Percentiles rank a stretch among this genome's conserved stretches.
Conservation (phyloP, 1,284 basidiomycete genomes). For the Cutaneotrichosporon curvatum region DNA sequence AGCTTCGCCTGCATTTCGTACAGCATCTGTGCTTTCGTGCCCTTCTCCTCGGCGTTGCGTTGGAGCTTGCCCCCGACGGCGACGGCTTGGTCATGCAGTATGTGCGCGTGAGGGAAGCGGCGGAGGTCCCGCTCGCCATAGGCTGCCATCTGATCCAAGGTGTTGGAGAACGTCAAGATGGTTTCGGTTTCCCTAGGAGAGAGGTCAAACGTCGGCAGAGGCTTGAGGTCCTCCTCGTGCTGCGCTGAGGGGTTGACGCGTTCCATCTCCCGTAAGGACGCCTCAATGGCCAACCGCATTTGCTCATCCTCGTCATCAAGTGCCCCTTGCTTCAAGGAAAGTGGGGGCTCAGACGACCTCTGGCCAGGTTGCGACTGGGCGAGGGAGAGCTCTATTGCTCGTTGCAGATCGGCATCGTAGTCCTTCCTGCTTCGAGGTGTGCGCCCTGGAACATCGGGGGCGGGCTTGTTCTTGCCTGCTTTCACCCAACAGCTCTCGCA, state of each 20-base stretch:
- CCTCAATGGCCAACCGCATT: slow-evolving; percentile 88
- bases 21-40: slow-evolving; percentile 76
- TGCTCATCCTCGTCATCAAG: slow-evolving; percentile 88
- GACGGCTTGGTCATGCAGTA: slow-evolving; percentile 77
- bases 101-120: slow-evolving; percentile 71
- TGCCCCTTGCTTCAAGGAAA: slow-evolving; percentile 43
- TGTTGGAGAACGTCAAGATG: slow-evolving; percentile 81
- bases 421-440: slow-evolving; percentile 47
- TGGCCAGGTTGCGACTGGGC: slow-evolving; percentile 59
- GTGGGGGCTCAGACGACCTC: slow-evolving; percentile 61
- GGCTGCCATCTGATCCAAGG: slow-evolving; percentile 71
- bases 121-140: slow-evolving; percentile 70
- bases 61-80: slow-evolving; percentile 74
- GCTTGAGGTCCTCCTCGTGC: slow-evolving; percentile 50
- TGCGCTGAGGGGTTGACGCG: slow-evolving; percentile 74
- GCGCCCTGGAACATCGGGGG: slow-evolving; percentile 34
- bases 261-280: slow-evolving; percentile 77
- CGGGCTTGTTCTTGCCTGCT: slow-evolving; percentile 48
- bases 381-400: slow-evolving; percentile 86
- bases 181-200: slow-evolving; percentile 71
- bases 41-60: slow-evolving; percentile 75
- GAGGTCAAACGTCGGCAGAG: slow-evolving; percentile 66
- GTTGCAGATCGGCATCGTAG: slow-evolving; percentile 79
- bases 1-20: slow-evolving; percentile 90
- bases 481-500: slow-evolving; percentile 85